Base-by-base conservation (phyloP, 495 filamentous ascomycete species). In the Extremus antarcticus region DNA sequence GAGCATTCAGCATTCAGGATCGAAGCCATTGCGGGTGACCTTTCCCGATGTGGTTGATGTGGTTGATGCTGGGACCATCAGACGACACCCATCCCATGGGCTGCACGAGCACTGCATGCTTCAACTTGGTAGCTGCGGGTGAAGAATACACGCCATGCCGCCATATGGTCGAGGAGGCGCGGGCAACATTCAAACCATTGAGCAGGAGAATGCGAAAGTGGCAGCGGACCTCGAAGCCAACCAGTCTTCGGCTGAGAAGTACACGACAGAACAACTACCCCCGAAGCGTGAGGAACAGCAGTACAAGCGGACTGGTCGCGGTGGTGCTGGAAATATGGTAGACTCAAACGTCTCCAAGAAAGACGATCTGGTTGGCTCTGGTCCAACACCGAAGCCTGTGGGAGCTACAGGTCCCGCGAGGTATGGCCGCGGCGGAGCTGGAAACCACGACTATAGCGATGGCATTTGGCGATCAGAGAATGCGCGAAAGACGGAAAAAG, bases 181-280 rank as follows among this genome's bases (percentile, higher is more conserved):
- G 1, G 82, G 81, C 32, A 85, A 86, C 65, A 83, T 78, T 64
- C 75, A 76, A 51, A 72, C 68, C 62, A 70, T 77, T 51, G 70
- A 75, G 61, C 75, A 81, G 51, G 69, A 77, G 35, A 75, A 77
- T 38, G 72, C 64, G n/a, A 25, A 63, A 8, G 52, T 47, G 21
- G 10, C 41, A 10, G 19, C 24, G 9, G 65, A 69, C 47, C 55
- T 66, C 47, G 65, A 71, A 65, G 65, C 66, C 17, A 55, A 64
- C 25, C 63, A 56, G 17, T 51, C 65, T 1, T 16, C 56, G 52
- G 40, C 71, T 73, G 56, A 70, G 68, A 41, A 54, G 43, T 32
- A 50, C 58, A 39, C 22, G 50, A 24, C 57, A 46, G 48, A 7
- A 8, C 35, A 50, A 15, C 23, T 53, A 21, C 43, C 63, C 56